Evolutionary conservation across 495 filamentous ascomycete species (phyloP).

Genomic region (Jackrogersella multiformis): DNA sequence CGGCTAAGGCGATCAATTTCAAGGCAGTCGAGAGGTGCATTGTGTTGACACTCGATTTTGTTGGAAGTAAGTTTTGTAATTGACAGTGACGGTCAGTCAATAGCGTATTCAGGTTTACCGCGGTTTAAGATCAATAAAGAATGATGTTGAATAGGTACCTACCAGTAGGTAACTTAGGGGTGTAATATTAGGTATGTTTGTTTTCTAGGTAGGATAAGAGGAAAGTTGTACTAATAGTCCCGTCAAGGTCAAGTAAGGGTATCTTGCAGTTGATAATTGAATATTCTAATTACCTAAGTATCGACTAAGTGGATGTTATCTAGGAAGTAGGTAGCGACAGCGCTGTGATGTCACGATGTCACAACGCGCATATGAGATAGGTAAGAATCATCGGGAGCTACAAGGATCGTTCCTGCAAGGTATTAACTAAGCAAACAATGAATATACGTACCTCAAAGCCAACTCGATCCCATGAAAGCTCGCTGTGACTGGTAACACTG

Average conservation of each 20-base stretch:
- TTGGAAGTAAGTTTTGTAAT: not conserved
- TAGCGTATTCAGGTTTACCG: no score
- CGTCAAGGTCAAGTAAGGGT: not conserved
- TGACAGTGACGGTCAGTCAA: no score
- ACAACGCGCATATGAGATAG: not conserved
- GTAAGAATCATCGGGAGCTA: not conserved
- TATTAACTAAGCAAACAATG: constrained; percentile 7
- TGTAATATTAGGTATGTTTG: no score
- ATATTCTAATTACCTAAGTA: not conserved
- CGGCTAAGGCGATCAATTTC: not conserved
- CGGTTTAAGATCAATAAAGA: not conserved
- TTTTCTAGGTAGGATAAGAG: not conserved
- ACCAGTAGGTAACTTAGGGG: no score
- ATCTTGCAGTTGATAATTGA: not conserved
- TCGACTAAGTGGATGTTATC: no score
- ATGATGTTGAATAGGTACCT: no score
- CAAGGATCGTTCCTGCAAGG: constrained; percentile 1
- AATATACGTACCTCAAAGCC: not conserved
- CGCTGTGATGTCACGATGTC: constrained; percentile 28
- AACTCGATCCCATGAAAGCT: not conserved
- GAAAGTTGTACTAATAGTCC: no score
- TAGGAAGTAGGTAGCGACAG: not conserved
- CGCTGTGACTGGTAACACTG: not conserved
- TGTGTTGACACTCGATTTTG: not conserved
- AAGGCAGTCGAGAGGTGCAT: constrained; percentile 16